A percentile compares a stretch with the other conserved stretches of the same genome.
phyloP scores from a whole-genome alignment of 768 basidiomycete genomes.

The Boletus rubescentipes region DNA sequence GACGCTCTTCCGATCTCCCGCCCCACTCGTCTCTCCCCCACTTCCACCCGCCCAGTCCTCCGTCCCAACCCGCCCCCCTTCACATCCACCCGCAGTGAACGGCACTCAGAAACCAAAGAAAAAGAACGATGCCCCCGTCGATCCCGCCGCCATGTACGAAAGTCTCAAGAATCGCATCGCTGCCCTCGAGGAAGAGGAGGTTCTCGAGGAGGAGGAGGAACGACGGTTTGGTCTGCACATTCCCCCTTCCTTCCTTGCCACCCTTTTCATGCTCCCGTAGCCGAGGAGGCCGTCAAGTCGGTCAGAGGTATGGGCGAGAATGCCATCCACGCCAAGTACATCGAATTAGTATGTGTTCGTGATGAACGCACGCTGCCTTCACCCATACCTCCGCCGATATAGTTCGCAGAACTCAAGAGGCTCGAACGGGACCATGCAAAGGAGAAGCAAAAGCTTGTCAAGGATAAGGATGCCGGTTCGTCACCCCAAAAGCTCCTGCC shows the following conservation, averaged over 20 bases:
- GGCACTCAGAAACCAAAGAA: constrained; percentile 63
- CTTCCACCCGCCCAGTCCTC: constrained; percentile 40
- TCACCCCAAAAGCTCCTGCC: constrained; percentile 10
- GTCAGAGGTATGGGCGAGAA: constrained; percentile 83
- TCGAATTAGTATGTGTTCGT: constrained; percentile 68
- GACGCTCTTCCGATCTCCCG: too few species aligned
- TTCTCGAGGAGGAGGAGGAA: constrained; percentile 86
- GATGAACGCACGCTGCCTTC: constrained; percentile 17
- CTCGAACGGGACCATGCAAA: constrained; percentile 87
- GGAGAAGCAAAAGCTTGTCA: constrained; percentile 87
- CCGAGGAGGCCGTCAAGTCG: constrained; percentile 85
- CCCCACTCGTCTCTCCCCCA: constrained; percentile 26
- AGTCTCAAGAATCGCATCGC: constrained; percentile 87
- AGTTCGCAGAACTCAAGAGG: constrained; percentile 89
- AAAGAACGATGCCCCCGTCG: constrained; percentile 62
- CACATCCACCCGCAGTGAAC: constrained; percentile 29
- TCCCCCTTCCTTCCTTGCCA: not conserved
- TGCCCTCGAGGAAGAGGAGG: constrained; percentile 85
- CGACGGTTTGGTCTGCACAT: constrained; percentile 61
- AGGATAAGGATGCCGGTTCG: constrained; percentile 87
- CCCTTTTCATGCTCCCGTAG: constrained; percentile 38
- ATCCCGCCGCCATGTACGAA: constrained; percentile 86
- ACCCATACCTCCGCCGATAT: constrained; percentile 24
- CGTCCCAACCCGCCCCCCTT: constrained; percentile 33
- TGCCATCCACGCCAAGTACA: constrained; percentile 81